Evolutionary conservation across 257 asterid genomes (phyloP).

Genomic region (Coffea eugenioides): DNA sequence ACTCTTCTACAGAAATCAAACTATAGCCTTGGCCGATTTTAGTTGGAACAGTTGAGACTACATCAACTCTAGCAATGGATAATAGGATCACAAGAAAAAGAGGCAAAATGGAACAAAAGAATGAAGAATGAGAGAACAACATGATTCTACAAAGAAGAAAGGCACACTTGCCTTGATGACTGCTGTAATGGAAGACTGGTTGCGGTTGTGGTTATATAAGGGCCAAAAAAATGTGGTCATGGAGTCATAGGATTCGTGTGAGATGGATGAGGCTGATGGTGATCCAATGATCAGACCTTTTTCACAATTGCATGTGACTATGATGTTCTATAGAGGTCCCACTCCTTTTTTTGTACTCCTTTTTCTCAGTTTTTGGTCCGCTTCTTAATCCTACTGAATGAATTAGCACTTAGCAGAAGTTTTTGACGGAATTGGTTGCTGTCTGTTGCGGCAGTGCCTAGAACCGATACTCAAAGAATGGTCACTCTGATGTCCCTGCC

Average conservation of each 20-base stretch:
- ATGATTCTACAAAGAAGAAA: constrained; percentile 16
- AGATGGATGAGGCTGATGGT: constrained; percentile 25
- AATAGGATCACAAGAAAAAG: constrained; percentile 23
- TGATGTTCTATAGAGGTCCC: constrained; percentile 37
- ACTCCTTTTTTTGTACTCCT: neutral
- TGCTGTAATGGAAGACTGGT: neutral
- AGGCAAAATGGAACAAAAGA: constrained; percentile 17
- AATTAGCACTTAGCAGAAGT: neutral
- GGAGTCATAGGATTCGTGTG: constrained; percentile 32
- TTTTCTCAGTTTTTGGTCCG: constrained; percentile 17
- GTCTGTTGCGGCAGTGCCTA: constrained; percentile 22
- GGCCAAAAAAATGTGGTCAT: constrained; percentile 14
- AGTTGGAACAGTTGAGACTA: constrained; percentile 28
- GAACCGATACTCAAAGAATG: neutral
- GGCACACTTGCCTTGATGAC: constrained; percentile 10
- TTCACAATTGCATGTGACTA: constrained; percentile 37
- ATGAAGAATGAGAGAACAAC: constrained; percentile 21
- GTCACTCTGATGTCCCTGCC: neutral
- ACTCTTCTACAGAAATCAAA: constrained; percentile 60
- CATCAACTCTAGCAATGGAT: constrained; percentile 20
- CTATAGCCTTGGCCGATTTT: constrained; percentile 85
- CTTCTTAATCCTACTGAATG: constrained; percentile 3
- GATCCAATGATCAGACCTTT: constrained; percentile 9
- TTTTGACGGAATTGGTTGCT: constrained; percentile 20
- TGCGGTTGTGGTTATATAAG: constrained; percentile 26